Percentiles rank a stretch among this genome's conserved stretches.
phyloP scores from a whole-genome alignment of 768 basidiomycete genomes.

The Termitomyces sp. region DNA sequence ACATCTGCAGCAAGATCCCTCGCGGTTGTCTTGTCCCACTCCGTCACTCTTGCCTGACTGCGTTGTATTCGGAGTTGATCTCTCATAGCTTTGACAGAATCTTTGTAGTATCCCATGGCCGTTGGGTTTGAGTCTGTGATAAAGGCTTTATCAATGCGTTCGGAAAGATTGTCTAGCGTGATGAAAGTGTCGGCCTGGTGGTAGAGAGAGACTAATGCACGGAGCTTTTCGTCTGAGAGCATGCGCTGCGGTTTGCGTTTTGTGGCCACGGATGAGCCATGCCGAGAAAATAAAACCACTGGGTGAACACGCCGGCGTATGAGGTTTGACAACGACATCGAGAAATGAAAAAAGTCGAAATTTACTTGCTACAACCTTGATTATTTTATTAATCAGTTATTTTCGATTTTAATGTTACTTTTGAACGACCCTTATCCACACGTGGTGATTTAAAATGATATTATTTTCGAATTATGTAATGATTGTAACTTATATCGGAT shows the following conservation, averaged over 20 bases:
- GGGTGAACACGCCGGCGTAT: slow-evolving; percentile 10
- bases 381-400: background rate
- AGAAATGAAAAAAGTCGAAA: background rate
- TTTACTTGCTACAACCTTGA: too few relatives aligned
- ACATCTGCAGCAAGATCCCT: too few relatives aligned
- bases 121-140: background rate
- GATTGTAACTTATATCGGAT: too few relatives aligned
- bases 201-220: slow-evolving; percentile 72
- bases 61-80: slow-evolving; percentile 17
- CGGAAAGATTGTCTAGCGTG: slow-evolving; percentile 60
- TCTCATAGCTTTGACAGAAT: slow-evolving; percentile 14
- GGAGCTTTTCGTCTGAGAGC: slow-evolving; percentile 56
- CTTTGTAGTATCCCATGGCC: background rate
- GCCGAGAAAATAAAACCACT: slow-evolving; percentile 7
- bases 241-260: slow-evolving; percentile 21
- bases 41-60: slow-evolving; percentile 29
- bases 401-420: too few relatives aligned
- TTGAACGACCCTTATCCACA: too few relatives aligned
- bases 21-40: slow-evolving; percentile 25
- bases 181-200: slow-evolving; percentile 71
- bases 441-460: too few relatives aligned
- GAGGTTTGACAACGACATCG: slow-evolving; percentile 11
- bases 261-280: slow-evolving; percentile 17
- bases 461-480: too few relatives aligned
- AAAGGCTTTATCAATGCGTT: slow-evolving; percentile 64